Evolutionary conservation across 2,329 filamentous ascomycete species (phyloP), one percentile per base, ranked within the genome.

Genomic region (Lachnellula arida): DNA sequence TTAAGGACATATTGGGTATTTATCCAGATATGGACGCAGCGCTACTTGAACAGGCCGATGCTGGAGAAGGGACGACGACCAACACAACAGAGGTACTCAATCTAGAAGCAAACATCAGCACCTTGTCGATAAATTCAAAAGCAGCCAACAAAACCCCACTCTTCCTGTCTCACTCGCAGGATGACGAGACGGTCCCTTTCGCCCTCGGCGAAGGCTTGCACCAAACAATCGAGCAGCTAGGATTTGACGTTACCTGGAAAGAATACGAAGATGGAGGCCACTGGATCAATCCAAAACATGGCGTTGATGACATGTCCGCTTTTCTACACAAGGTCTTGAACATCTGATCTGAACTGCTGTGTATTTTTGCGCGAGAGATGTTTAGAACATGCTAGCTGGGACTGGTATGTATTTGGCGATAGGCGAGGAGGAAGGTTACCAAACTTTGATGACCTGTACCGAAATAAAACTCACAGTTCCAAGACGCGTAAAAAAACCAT

Each of bases 211-310:
- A 54, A 54, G 43, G 44, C 25, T 15, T 54, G 43, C n/a, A 49
- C 9, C 17, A 49, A 19, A 54, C 15, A 4, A 49, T 49, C 34
- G n/a, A 54, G 19, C 43, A 49, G 49, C 42, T 54, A 48, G 75
- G 74, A 1, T 69, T 72, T 8, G 50, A 68, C 25, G 73, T 77
- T 3, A 55, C 61, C 9, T 75, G 73, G 71, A 70, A 60, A 22
- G 73, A 77, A 60, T 78, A 78, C 55, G 57, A 62, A 1, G 54
- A 63, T 4, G 75, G 75, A 5, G 73, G 71, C 0, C 74, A 78
- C 54, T 76, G 74, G 73, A 70, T 77, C 46, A 72, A 77, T 50
- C 65, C 70, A 9, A 73, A 75, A 0, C 49, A 60, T 1, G 76
- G 75, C 0, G 70, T 75, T 17, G 73, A 76, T 49, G 74, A 77